Evolutionary conservation across 352 stramenopile genomes (phyloP), one percentile per base, ranked within the genome.

Genomic region (Phytophthora cactorum): DNA sequence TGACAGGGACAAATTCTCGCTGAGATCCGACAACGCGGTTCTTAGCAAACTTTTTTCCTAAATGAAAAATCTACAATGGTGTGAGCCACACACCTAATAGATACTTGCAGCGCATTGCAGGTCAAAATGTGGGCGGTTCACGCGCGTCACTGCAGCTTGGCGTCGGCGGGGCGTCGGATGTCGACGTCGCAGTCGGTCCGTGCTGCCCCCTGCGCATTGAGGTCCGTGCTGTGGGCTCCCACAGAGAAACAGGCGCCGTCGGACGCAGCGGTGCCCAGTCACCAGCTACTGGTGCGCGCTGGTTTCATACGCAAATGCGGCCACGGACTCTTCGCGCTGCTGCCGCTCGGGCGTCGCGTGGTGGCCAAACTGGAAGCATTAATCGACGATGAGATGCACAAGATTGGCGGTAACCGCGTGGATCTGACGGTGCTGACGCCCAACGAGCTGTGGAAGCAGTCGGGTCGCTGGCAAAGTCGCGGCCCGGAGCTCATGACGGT

Each of bases 221-320:
- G 84, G 5, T 91, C 84, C 5, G 49, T 76, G 15, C 38, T 92
- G 31, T 94, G 84, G 84, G 84, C 84, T 32, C 88, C 88, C 39
- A 96, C 88, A 0, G 82, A 92, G 74, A 90, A 90, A 41, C 72
- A 92, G 54, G 76, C 84, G 22, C 90, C 90, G 11, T 81, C 83
- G 27, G 86, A 96, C 45, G 90, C 90, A 12, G 86, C 87, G 22
- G 88, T 91, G 31, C 82, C 84, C 41, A 96, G 89, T 59, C 89
- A 97, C 69, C 82, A 95, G 61, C 69, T 97, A 41, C 77, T 97
- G 17, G 64, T 95, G 25, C 89, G 89, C 46, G 89, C 81, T 57
- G 90, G 90, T 45, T 96, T 94, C 66, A 82, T 97, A 63, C 88
- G 89, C 74, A 96, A 97, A 71, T 82, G 77, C 52, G 87, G 84